A percentile compares a stretch with the other conserved stretches of the same genome.
These are phyloP conservation scores for Colletotrichum phormii DNA, from an alignment of 2,329 filamentous ascomycete genomes.

Conservation along the genomic window DNA sequence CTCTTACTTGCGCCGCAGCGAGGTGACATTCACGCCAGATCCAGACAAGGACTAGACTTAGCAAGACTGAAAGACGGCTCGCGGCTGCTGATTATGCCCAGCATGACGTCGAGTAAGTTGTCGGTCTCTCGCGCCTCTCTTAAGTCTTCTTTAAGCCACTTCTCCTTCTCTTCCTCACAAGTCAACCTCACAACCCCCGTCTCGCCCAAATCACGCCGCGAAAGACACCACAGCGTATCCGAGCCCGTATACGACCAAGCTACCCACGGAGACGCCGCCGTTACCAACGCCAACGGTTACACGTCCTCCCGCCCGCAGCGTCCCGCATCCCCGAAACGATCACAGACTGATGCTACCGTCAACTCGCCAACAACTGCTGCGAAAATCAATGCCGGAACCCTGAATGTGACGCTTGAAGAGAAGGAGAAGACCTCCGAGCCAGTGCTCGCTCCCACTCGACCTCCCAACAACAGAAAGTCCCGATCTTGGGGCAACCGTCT, in stretches of 20 bases:
- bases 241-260: conserved; percentile 24
- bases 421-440: conserved; percentile 33
- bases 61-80: conserved; percentile 32
- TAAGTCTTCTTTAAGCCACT: conserved; percentile 50
- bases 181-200: conserved; percentile 29
- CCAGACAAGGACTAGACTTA: conserved; percentile 25
- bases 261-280: conserved; percentile 16
- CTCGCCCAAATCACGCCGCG: conserved; percentile 28
- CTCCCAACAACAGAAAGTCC: conserved; percentile 44
- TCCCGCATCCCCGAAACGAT: conserved; percentile 33
- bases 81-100: conserved; percentile 44
- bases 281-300: conserved; percentile 7
- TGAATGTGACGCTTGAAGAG: conserved; percentile 17
- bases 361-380: conserved; percentile 4
- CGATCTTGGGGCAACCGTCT: conserved; percentile 51
- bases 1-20: conserved; percentile 18
- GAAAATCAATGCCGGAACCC: not conserved
- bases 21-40: conserved; percentile 24
- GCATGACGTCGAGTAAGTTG: conserved; percentile 60
- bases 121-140: conserved; percentile 46
- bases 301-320: conserved; percentile 20
- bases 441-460: conserved; percentile 33
- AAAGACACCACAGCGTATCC: conserved; percentile 35
- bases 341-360: conserved; percentile 27
- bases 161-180: conserved; percentile 46